Conservation (phyloP, 2,329 filamentous ascomycete species). For the Ophiostoma piceae region DNA sequence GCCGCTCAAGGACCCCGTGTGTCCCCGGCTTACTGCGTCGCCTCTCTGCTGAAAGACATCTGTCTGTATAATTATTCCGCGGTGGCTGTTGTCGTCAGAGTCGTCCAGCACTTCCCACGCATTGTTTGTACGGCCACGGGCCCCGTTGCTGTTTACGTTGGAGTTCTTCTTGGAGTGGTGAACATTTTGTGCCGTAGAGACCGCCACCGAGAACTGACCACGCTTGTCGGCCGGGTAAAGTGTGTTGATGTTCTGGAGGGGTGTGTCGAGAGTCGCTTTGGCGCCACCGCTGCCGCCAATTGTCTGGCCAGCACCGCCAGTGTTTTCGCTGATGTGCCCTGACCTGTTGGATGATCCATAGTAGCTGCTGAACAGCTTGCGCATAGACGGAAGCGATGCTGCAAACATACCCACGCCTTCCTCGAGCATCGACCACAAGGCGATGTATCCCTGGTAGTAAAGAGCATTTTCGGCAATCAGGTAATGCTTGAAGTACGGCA, state of each 20-base stretch:
- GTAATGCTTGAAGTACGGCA: slow-evolving; percentile 23
- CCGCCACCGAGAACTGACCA: not conserved
- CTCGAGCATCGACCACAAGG: slow-evolving; percentile 25
- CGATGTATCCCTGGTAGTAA: slow-evolving; percentile 24
- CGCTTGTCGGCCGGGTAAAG: not conserved
- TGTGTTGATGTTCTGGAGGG: slow-evolving; percentile 1
- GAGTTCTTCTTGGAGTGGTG: not conserved
- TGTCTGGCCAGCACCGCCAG: not conserved
- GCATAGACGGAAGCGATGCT: slow-evolving; percentile 22
- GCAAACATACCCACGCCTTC: slow-evolving; percentile 23
- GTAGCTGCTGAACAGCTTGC: slow-evolving; percentile 21
- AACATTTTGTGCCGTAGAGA: not conserved
- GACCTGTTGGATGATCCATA: slow-evolving; percentile 20
- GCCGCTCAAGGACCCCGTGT: not conserved
- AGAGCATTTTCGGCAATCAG: slow-evolving; percentile 15
- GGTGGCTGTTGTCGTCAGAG: not conserved
- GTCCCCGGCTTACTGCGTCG: not conserved
- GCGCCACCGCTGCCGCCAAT: not conserved
- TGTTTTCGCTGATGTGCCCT: not conserved
- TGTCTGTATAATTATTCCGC: not conserved
- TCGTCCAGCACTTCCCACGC: not conserved
- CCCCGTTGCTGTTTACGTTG: not conserved
- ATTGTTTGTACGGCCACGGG: not conserved
- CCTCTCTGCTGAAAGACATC: not conserved
- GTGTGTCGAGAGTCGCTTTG: not conserved